Evolutionary conservation across 2,329 filamentous ascomycete genomes (phyloP).

Genomic region (Sclerotinia spermophila): DNA sequence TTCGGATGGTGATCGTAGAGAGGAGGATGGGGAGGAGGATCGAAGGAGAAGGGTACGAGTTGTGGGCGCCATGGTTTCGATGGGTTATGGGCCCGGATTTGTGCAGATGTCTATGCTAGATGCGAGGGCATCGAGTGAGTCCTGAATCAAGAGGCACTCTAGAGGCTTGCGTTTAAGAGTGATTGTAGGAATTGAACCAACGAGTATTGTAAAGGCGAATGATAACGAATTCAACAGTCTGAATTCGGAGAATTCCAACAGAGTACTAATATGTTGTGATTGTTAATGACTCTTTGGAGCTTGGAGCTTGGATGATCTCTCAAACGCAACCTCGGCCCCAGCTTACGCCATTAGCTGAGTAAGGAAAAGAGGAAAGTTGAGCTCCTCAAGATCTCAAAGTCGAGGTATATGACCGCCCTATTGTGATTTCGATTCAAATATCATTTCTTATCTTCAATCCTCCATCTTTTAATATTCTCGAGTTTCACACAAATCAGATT

Average conservation of each 20-base stretch:
- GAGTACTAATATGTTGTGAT: neutral
- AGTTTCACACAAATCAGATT: neutral
- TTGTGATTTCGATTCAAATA: neutral
- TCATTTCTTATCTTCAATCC: neutral
- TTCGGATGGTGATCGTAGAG: neutral
- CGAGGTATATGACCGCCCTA: neutral
- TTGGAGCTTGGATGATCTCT: slow-evolving; percentile 1
- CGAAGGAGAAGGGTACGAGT: slow-evolving; percentile 9
- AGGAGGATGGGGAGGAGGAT: slow-evolving; percentile 12
- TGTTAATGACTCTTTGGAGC: slow-evolving; percentile 3
- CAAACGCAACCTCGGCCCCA: slow-evolving; percentile 5
- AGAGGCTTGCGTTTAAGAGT: neutral
- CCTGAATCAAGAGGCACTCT: neutral
- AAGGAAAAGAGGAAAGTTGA: neutral
- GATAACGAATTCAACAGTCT: neutral
- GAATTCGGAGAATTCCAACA: neutral
- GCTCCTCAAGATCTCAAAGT: neutral
- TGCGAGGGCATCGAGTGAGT: neutral
- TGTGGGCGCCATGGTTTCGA: slow-evolving; percentile 13
- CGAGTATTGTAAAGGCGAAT: neutral
- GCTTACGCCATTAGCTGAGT: slow-evolving; percentile 13
- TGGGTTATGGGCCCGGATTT: neutral
- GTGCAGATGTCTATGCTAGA: neutral
- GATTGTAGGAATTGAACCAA: neutral
- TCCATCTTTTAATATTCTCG: neutral